Base-by-base conservation (phyloP, 2,329 filamentous ascomycete species). In the Pseudogymnoascus sp. region DNA sequence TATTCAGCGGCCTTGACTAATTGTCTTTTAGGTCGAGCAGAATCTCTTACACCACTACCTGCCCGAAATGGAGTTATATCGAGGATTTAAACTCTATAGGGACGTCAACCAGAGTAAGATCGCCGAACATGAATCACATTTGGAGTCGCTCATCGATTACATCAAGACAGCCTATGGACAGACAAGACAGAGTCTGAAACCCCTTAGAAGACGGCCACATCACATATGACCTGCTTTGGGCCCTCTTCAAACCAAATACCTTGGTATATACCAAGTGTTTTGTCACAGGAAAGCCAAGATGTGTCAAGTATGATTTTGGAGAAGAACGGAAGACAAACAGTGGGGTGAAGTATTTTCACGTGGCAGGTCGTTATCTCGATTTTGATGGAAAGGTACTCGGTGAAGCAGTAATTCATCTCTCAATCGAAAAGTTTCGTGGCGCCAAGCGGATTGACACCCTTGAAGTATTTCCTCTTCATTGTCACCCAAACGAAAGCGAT, bases 401-500 rank as follows among this genome's bases (percentile, higher is more conserved):
- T 21, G 62, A 71, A 50, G 67, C 66, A 28, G 66, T 67, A 6
- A 70, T 68, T 60, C 65, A 70, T 63, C 63, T 47, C 10, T 37
- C 1, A 11, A 69, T 69, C 61, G 2, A 21, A 16, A 68, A 67
- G 63, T 69, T 68, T 62, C 53, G 56, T 38, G 44, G 63, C n/a
- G 16, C 63, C 8, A 67, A 67, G 59, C 62, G 21, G 2, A 68
- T 76, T 63, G 69, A 66, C 59, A 65, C 62, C 35, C 69, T 76
- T 38, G 61, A 70, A 14, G 70, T 68, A 6, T 75, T 70, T 64
- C 73, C 72, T 40, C 69, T 76, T 61, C 11, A 64, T 35, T 69
- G 73, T 62, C 65, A 75, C 67, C 65, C 62, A 23, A 33, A 59
- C 11, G 38, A 62, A 44, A 61, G 69, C 33, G 28, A 69, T 42